These are phyloP conservation scores for Cicer bijugum DNA, from an alignment of 306 rosid species.

Conservation along the genomic window DNA sequence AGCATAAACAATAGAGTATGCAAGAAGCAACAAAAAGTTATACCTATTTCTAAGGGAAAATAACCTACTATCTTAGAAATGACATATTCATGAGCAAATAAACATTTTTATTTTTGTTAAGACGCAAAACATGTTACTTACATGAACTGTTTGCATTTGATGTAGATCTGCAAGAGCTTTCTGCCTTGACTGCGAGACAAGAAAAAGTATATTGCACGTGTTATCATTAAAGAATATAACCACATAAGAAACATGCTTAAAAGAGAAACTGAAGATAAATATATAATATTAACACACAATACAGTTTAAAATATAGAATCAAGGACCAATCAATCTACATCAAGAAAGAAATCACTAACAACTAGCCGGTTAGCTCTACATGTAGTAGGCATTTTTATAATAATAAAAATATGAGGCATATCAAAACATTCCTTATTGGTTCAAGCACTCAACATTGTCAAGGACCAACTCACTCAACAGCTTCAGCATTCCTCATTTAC, in stretches of 20 bases:
- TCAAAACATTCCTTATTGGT: conserved; percentile 11
- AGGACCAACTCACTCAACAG: conserved; percentile 19
- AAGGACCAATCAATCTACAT: conserved; percentile 27
- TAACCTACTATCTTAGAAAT: background rate
- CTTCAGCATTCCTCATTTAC: background rate
- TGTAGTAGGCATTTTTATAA: background rate
- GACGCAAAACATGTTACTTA: conserved; percentile 51
- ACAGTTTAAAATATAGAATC: conserved; percentile 27
- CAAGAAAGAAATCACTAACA: background rate
- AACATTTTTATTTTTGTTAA: background rate
- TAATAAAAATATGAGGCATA: conserved; percentile 21
- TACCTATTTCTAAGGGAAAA: conserved; percentile 13
- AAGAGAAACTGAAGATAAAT: conserved; percentile 5
- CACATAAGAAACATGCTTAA: conserved; percentile 21
- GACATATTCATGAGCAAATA: background rate
- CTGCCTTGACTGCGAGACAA: conserved; percentile 81
- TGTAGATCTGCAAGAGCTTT: conserved; percentile 89
- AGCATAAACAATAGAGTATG: conserved; percentile 4
- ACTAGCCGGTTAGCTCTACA: background rate
- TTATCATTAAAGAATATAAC: conserved; percentile 31
- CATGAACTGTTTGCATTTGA: conserved; percentile 87
- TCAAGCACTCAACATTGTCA: conserved; percentile 8
- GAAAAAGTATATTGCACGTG: conserved; percentile 29
- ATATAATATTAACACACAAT: background rate
- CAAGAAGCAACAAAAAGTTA: background rate